A percentile compares a stretch with the other conserved stretches of the same genome.
Evolutionary conservation across 2,329 filamentous ascomycete species (phyloP).

Genomic region (Colletotrichum sojae): DNA sequence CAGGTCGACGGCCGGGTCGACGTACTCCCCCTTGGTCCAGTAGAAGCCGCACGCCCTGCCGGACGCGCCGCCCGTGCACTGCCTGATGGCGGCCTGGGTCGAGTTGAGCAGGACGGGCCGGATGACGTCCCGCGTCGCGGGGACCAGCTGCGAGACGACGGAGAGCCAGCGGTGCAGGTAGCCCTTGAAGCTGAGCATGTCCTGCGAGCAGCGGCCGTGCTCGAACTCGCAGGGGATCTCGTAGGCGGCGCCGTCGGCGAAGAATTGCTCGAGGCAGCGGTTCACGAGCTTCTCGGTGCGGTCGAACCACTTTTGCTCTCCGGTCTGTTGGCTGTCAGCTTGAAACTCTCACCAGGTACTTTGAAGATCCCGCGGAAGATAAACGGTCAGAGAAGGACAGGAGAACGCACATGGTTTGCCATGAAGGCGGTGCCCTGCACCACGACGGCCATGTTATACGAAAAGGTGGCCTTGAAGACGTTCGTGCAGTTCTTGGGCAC

Average conservation of each 20-base stretch:
- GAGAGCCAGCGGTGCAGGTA: constrained; percentile 77
- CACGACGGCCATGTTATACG: constrained; percentile 68
- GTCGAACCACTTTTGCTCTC: constrained; percentile 63
- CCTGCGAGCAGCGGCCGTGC: constrained; percentile 73
- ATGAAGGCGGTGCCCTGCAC: constrained; percentile 70
- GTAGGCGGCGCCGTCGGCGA: constrained; percentile 68
- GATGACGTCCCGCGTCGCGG: constrained; percentile 68
- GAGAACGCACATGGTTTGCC: constrained; percentile 64
- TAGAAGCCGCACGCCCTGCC: constrained; percentile 74
- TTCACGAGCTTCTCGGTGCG: constrained; percentile 67
- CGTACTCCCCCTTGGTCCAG: constrained; percentile 66
- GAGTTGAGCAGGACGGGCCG: constrained; percentile 71
- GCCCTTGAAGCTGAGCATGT: constrained; percentile 82
- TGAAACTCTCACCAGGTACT: not conserved
- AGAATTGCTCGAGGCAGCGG: constrained; percentile 62
- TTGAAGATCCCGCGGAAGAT: constrained; percentile 43
- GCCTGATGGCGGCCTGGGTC: constrained; percentile 69
- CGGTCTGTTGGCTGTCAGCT: constrained; percentile 43
- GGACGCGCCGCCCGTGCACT: constrained; percentile 72
- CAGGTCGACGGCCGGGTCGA: constrained; percentile 64
- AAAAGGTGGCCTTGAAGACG: constrained; percentile 68
- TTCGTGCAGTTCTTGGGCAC: constrained; percentile 65
- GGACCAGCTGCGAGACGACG: constrained; percentile 71
- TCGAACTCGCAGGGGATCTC: constrained; percentile 75
- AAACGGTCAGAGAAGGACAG: too few species aligned